Evolutionary conservation across 2,329 filamentous ascomycete genomes (phyloP), one percentile per base, ranked within the genome.

Genomic region (Diaporthe citri): DNA sequence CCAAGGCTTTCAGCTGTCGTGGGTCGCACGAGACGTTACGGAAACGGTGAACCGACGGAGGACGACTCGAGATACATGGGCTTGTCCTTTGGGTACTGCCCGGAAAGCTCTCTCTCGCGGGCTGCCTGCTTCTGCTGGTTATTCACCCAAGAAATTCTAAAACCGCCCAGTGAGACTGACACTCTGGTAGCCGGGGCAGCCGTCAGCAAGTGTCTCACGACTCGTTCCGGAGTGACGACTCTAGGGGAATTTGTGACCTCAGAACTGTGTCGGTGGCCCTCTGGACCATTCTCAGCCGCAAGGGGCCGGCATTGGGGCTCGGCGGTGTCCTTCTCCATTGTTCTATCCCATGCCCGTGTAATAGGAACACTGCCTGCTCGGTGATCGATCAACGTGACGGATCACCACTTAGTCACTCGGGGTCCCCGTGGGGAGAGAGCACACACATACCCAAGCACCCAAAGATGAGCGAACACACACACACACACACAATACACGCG

Each of bases 1-100:
- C 64, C 64, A 69, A 69, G 64, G 48, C 64, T 69, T 55, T 69
- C 64, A 69, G 64, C 64, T 55, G 64, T 52, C 64, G 34, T 12
- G 25, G 46, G 64, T 69, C 34, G 48, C 64, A 69, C 64, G 64
- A 69, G 64, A 69, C 64, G 64, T 69, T 69, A 48, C 15, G 48
- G 36, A 69, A 55, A 69, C 64, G 64, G 64, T 69, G 15, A 28
- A 15, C 31, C n/a, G 64, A 69, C 64, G 64, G 64, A 41, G 46
- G 48, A 2, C 64, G 6, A 28, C 34, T 69, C n/a, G 31, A 41
- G 64, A 52, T 69, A 69, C 64, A 55, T 55, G 22, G 64, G 8
- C 43, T 3, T 25, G 34, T 52, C 31, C 34, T 28, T 22, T 28
- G 36, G 4, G 22, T 22, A 41, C 57, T 60, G 36, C 13, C 57